These are phyloP conservation scores for Suhomyces kunorum DNA, from an alignment of 1,139 yeast species.

Conservation along the genomic window DNA sequence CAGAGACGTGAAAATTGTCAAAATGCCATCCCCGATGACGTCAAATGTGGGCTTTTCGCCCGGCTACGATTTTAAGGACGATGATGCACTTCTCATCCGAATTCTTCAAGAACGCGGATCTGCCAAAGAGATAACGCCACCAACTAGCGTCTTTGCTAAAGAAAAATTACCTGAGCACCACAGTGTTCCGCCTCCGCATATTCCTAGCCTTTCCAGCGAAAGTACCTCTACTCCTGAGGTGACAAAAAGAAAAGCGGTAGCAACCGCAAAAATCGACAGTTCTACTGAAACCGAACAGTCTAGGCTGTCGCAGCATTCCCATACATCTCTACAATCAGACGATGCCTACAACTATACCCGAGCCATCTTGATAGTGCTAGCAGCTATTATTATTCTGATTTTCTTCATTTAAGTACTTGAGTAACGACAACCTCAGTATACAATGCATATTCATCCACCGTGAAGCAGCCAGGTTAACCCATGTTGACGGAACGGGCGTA, in stretches of 20 bases:
- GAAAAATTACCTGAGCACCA: neutral
- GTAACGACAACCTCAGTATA: slow-evolving; percentile 3
- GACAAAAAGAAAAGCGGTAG: neutral
- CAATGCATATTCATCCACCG: slow-evolving; percentile 1
- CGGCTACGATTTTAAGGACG: slow-evolving; percentile 1
- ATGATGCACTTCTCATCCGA: slow-evolving; percentile 1
- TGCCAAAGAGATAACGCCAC: neutral
- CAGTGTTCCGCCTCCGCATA: too few species aligned
- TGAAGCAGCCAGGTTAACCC: slow-evolving; percentile 27
- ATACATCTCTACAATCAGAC: neutral
- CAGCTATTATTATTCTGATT: slow-evolving; percentile 3
- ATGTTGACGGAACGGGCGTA: slow-evolving; percentile 43
- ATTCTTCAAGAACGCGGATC: neutral
- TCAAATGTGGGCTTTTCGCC: too few species aligned
- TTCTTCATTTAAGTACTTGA: slow-evolving; percentile 3
- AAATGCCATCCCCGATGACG: too few species aligned
- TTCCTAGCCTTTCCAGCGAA: too few species aligned
- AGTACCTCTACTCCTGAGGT: too few species aligned
- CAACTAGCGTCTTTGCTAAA: neutral
- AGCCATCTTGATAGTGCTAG: slow-evolving; percentile 2
- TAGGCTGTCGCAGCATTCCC: too few species aligned
- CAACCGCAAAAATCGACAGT: neutral
- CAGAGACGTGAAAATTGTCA: too few species aligned
- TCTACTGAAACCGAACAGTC: too few species aligned
- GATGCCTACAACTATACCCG: slow-evolving; percentile 5